Evolutionary conservation across 2,329 filamentous ascomycete genomes (phyloP).

Genomic region (Aureobasidium sp.): DNA sequence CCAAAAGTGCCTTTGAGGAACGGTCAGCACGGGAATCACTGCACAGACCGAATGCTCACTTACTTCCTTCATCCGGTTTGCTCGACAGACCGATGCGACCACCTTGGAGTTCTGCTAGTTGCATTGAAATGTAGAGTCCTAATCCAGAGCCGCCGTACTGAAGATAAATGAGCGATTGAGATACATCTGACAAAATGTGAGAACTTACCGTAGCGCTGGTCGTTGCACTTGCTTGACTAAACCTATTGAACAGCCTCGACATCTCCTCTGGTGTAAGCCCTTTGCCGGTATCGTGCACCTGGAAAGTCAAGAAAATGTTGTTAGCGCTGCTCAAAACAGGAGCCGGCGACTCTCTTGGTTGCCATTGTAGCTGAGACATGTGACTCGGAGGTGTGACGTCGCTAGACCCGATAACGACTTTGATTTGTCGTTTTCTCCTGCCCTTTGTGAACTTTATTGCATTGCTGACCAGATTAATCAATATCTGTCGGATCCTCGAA

Average conservation of each 20-base stretch:
- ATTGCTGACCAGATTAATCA: constrained; percentile 26
- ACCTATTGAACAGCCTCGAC: constrained; percentile 56
- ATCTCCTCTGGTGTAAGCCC: constrained; percentile 32
- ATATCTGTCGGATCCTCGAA: constrained; percentile 24
- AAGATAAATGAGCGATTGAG: background rate
- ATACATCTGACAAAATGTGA: background rate
- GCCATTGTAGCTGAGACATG: constrained; percentile 18
- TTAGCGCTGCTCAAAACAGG: constrained; percentile 20
- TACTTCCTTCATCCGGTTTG: constrained; percentile 50
- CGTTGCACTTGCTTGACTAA: constrained; percentile 57
- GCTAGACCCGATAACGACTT: constrained; percentile 15
- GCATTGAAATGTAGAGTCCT: constrained; percentile 60
- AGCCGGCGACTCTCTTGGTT: constrained; percentile 15
- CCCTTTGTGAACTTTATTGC: constrained; percentile 21
- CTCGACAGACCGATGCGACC: constrained; percentile 60
- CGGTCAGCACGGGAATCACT: background rate
- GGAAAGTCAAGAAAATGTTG: constrained; percentile 30
- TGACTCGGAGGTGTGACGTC: constrained; percentile 15
- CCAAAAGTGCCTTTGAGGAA: background rate
- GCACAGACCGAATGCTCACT: constrained; percentile 25
- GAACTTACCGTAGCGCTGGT: constrained; percentile 30
- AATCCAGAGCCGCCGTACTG: constrained; percentile 49
- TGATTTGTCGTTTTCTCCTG: constrained; percentile 2
- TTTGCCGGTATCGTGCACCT: constrained; percentile 32
- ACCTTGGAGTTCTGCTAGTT: constrained; percentile 59